Evolutionary conservation across 495 filamentous ascomycete species (phyloP).

Genomic region (Tetracladium marchalianum): DNA sequence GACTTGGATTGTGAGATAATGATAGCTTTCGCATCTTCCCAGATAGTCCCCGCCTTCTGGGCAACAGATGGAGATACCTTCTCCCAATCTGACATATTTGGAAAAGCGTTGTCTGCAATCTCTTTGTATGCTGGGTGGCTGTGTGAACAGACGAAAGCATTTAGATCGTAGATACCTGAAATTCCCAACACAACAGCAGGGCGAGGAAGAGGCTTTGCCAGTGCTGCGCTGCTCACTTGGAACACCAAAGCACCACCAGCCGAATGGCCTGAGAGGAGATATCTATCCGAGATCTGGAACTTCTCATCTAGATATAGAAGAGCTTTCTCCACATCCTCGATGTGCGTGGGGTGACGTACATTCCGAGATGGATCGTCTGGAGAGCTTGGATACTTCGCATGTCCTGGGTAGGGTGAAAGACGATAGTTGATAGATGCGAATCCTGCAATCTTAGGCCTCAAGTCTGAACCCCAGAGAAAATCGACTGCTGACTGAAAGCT

Average conservation of each 20-base stretch:
- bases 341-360: conserved; percentile 63
- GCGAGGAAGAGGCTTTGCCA: conserved; percentile 2
- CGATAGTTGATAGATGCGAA: conserved; percentile 74
- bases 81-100: conserved; percentile 8
- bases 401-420: conserved; percentile 58
- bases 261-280: conserved; percentile 67
- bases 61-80: conserved; percentile 7
- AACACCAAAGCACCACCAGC: conserved; percentile 67
- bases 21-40: conserved; percentile 8
- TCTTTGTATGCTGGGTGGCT: conserved; percentile 7
- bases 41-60: not conserved
- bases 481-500: conserved; percentile 38
- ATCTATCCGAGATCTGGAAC: conserved; percentile 38
- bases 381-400: conserved; percentile 33
- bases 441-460: conserved; percentile 37
- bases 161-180: conserved; percentile 16
- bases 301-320: conserved; percentile 49
- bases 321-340: conserved; percentile 56
- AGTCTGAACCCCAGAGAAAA: conserved; percentile 22
- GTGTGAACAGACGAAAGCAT: conserved; percentile 10
- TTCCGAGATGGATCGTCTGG: conserved; percentile 14
- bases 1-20: conserved; percentile 15
- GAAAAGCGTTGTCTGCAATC: conserved; percentile 15
- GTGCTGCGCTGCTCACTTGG: conserved; percentile 45
- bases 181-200: conserved; percentile 12